Evolutionary conservation across 1,139 yeast genomes (phyloP), one percentile per base, ranked within the genome.

Genomic region (Geotrichum phurueaensis): DNA sequence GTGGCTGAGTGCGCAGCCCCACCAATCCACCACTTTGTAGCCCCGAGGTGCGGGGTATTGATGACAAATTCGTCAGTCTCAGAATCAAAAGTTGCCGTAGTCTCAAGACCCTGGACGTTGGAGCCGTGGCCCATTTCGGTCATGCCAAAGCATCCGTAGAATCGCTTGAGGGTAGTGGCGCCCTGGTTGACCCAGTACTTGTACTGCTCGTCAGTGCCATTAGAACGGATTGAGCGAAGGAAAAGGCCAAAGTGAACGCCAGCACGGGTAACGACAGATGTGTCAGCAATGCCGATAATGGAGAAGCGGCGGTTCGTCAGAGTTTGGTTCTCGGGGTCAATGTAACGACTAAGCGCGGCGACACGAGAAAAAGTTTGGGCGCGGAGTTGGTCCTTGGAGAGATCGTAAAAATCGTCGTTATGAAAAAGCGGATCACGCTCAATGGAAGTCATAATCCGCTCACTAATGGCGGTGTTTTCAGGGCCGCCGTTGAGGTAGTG

Each of bases 21-120:
- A 60, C 96, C 97, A 70, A 90, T 90, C 97, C 97, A 90, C 96
- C 96, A 90, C 75, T 90, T 90, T 58, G 96, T 89, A 49, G 97
- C 96, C 58, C 94, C 89, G 65, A 89, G 76, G 71, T 89, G 89
- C 2, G 97, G 97, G 22, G 97, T 90, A 72, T 87, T 84, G 67
- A 90, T 84, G 59, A 81, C 74, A 68, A 90, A 88, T 64, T 84
- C 82, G 69, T 88, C 89, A 31, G 80, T 80, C 31, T 75, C 77
- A 52, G 79, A 78, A 71, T 89, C 87, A 70, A 81, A 89, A 48
- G 87, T 85, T 10, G 96, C 96, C 20, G 91, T 87, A 7, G 97
- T 90, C 74, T 90, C 96, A 65, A 89, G 78, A 53, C 89, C 94
- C 9, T 96, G 95, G 52, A 90, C 96, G 70, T 90, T 89, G 25